phyloP scores from a whole-genome alignment of 805 yeast genomes.

The Kuraishia ogatae region DNA sequence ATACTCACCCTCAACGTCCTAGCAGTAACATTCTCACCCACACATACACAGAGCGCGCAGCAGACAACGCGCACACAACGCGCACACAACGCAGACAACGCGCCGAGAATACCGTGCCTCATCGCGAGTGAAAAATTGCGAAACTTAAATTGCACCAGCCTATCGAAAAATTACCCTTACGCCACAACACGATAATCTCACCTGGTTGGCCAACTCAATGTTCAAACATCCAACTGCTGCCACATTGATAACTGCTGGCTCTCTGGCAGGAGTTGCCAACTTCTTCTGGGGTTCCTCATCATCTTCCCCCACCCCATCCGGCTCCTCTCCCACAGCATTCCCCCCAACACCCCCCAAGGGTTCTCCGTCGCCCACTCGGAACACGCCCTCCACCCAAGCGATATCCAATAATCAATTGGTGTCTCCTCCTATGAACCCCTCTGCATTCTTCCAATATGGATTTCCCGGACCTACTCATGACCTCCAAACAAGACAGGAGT shows the following conservation, averaged over 20 bases:
- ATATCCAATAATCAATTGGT: constrained; percentile 11
- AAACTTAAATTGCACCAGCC: too few species aligned
- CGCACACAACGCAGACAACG: too few species aligned
- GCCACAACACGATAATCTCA: too few species aligned
- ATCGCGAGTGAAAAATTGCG: background rate
- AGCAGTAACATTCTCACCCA: too few species aligned
- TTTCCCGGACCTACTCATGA: constrained; percentile 95
- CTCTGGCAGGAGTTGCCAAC: constrained; percentile 20
- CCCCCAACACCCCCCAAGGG: too few species aligned
- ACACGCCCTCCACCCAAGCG: constrained; percentile 2
- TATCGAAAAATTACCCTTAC: too few species aligned
- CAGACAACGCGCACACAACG: too few species aligned
- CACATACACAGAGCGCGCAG: too few species aligned
- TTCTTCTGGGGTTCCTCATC: constrained; percentile 23
- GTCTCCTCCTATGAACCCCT: constrained; percentile 50
- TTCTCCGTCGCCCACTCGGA: background rate
- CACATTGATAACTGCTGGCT: constrained; percentile 13
- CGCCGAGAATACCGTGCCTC: too few species aligned
- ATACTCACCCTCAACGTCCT: too few species aligned
- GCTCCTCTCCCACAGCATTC: background rate
- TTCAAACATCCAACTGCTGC: constrained; percentile 14
- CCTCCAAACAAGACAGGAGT: constrained; percentile 62
- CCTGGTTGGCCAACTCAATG: too few species aligned
- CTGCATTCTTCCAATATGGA: constrained; percentile 82
- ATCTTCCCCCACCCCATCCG: constrained; percentile 2